Base-by-base conservation (phyloP, 495 filamentous ascomycete genomes). In the Sphaerosporella brunnea region DNA sequence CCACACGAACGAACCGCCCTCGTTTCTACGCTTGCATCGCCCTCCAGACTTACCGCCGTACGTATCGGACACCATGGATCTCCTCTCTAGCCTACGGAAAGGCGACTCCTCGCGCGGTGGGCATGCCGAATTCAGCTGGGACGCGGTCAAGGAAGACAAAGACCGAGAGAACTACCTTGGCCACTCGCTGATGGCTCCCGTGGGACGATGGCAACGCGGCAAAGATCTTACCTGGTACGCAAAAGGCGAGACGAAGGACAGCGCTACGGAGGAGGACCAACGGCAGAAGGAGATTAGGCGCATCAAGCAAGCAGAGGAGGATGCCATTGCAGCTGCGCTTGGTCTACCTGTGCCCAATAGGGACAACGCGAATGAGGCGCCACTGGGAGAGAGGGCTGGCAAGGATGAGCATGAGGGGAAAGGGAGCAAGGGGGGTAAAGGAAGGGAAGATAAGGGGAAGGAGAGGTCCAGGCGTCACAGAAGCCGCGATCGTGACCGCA, bases 121-220 rank as follows among this genome's bases (percentile, higher is more conserved):
- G 56, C 78, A 78, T 59, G 79, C 75, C 66, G 83, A 92, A 62
- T 96, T 97, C 73, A 84, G 78, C 66, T 96, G 90, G 90, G 80
- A 87, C 52, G 84, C 93, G 57, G 90, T 97, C 59, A 79, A 87
- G 55, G 73, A 71, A 42, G 87, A 84, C 32, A 64, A 71, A 34
- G 86, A 95, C 56, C 84, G 90, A 55, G 88, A 97, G 61, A 95
- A 97, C 64, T 97, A 97, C 63, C 79, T 97, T 0, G 90, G 92
- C 35, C 90, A 97, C 63, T 92, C 83, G 19, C 60, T 97, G 43
- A 97, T 92, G 76, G 90, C 90, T 57, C 79, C 90, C 0, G 92
- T 96, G 9, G 90, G 90, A 9, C 82, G 90, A 41, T 97, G 92
- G 90, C 86, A 93, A 54, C 82, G 90, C 53, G 75, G 75, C n/a